phyloP scores from a whole-genome alignment of 2,329 filamentous ascomycete species.

The Dactylellina cionopaga region DNA sequence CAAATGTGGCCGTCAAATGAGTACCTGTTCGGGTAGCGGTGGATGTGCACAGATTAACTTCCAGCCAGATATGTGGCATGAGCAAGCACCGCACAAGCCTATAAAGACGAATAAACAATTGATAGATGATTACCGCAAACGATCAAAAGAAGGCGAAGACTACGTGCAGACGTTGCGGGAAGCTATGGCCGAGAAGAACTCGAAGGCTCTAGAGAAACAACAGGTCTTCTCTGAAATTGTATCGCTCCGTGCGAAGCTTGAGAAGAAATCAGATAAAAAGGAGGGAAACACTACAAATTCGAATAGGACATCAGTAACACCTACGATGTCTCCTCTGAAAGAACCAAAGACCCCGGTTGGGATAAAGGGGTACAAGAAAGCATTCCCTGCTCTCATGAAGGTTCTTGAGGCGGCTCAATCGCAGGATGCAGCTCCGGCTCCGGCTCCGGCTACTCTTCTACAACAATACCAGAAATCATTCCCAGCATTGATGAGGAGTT shows the following conservation, averaged over 20 bases:
- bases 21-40: not conserved
- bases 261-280: slow-evolving; percentile 21
- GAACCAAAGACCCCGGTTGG: not conserved
- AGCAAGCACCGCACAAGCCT: slow-evolving; percentile 32
- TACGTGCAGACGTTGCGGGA: not conserved
- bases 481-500: not conserved
- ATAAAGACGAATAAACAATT: not conserved
- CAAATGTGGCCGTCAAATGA: slow-evolving; percentile 37
- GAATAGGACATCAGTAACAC: not conserved
- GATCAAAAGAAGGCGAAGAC: slow-evolving; percentile 10
- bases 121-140: slow-evolving; percentile 16
- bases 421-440: not conserved
- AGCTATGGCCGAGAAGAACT: slow-evolving; percentile 19
- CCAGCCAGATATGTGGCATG: slow-evolving; percentile 37
- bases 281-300: not conserved
- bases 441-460: not conserved
- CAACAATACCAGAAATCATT: slow-evolving; percentile 9
- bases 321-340: not conserved
- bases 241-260: slow-evolving; percentile 33
- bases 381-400: slow-evolving; percentile 28
- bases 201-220: slow-evolving; percentile 22
- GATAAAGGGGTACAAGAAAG: slow-evolving; percentile 5
- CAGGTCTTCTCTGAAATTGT: slow-evolving; percentile 25
- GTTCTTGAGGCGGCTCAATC: slow-evolving; percentile 11
- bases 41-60: slow-evolving; percentile 41